These are phyloP conservation scores for Gliomastix tumulicola DNA, from an alignment of 2,329 filamentous ascomycete genomes.

Conservation along the genomic window DNA sequence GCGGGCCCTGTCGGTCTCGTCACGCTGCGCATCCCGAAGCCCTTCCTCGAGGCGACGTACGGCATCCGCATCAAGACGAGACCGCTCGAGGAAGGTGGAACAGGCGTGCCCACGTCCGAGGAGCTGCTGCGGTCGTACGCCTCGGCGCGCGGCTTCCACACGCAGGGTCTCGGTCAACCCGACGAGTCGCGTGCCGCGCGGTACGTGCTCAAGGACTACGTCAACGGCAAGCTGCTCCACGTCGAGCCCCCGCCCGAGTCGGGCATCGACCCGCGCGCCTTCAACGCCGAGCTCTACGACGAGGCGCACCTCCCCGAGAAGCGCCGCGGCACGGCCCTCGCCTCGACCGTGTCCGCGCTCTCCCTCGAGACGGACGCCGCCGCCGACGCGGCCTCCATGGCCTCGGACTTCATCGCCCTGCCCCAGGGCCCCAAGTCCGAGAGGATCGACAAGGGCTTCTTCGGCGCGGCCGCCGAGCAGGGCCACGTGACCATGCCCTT, in stretches of 20 bases:
- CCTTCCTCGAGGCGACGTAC: constrained; percentile 87
- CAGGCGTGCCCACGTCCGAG: constrained; percentile 73
- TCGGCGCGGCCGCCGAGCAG: constrained; percentile 56
- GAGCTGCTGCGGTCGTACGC: constrained; percentile 86
- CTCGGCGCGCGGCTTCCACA: constrained; percentile 81
- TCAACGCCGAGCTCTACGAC: constrained; percentile 89
- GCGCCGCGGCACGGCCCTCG: constrained; percentile 58
- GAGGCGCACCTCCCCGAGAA: constrained; percentile 74
- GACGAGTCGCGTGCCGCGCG: constrained; percentile 90
- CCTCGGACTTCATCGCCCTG: constrained; percentile 40
- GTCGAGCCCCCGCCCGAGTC: constrained; percentile 73
- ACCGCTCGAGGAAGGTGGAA: constrained; percentile 86
- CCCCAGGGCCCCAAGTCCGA: constrained; percentile 66
- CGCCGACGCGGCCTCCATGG: constrained; percentile 18
- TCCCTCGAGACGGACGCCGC: constrained; percentile 28
- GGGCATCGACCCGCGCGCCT: constrained; percentile 63
- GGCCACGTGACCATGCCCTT: constrained; percentile 75
- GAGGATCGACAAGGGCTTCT: constrained; percentile 84
- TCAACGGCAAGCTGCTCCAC: constrained; percentile 90
- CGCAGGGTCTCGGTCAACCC: constrained; percentile 80
- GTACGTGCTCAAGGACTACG: constrained; percentile 92
- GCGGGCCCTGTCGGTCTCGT: constrained; percentile 81
- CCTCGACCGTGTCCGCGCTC: constrained; percentile 35
- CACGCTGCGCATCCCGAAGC: constrained; percentile 75
- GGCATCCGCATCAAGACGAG: constrained; percentile 81